Evolutionary conservation across 1,139 yeast genomes (phyloP).

Genomic region (Geotrichum phurueaensis): DNA sequence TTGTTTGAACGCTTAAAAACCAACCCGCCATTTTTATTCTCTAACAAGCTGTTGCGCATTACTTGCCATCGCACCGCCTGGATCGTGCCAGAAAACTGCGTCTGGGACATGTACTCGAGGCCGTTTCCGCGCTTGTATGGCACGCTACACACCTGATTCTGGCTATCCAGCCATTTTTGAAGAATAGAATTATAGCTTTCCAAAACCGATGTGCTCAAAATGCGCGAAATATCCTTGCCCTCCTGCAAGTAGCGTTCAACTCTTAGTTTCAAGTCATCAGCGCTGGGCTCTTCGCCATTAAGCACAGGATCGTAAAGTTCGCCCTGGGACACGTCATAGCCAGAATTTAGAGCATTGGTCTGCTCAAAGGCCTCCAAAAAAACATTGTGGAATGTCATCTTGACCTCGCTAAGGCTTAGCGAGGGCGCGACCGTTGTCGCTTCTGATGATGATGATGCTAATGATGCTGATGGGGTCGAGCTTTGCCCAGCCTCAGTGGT

Average conservation of each 20-base stretch:
- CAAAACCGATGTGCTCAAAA: conserved; percentile 4
- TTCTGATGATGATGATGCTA: background rate
- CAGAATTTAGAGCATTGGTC: background rate
- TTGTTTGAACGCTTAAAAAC: background rate
- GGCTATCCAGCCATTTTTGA: background rate
- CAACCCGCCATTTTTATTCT: background rate
- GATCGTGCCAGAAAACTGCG: background rate
- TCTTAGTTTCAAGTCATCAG: conserved; percentile 8
- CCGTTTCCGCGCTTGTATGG: conserved; percentile 5
- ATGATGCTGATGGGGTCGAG: background rate
- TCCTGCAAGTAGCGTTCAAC: conserved; percentile 1
- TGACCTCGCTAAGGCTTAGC: background rate
- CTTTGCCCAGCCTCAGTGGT: background rate
- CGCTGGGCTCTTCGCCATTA: conserved; percentile 7
- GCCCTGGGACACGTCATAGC: conserved; percentile 5
- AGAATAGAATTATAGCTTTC: conserved; percentile 7
- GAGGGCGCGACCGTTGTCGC: background rate
- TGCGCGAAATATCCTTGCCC: conserved; percentile 2
- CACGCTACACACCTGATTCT: background rate
- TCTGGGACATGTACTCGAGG: conserved; percentile 3
- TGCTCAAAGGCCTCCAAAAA: conserved; percentile 8
- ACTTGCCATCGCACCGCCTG: conserved; percentile 9
- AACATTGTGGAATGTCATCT: background rate
- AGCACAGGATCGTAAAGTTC: conserved; percentile 6
- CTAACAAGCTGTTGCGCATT: conserved; percentile 7